Evolutionary conservation across 176 grass and related monocot species (phyloP), one percentile per base, ranked within the genome.

Genomic region (Raddia guianensis): DNA sequence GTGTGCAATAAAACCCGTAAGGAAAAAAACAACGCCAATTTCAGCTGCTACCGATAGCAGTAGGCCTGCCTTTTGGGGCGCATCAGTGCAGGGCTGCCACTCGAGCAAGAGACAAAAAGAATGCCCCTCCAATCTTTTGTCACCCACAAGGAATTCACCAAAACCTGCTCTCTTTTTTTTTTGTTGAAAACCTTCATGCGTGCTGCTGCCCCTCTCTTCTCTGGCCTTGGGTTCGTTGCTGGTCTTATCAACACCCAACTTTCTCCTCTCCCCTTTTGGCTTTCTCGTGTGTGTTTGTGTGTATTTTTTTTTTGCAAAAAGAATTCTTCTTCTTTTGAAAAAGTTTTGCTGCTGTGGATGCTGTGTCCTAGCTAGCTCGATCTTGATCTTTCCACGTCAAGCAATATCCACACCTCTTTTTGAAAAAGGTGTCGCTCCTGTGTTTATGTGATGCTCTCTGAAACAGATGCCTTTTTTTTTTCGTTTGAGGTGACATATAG

Each of bases 41-140:
- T 52, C 4, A 40, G 37, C 55, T 16, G 68, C 79, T 15, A n/a
- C 20, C 3, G 46, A 7, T 33, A 6, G 55, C 55, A 13, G 37
- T 81, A 81, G 82, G 18, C 56, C 58, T 71, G 72, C 42, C n/a
- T 66, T 81, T 77, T 58, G 61, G 87, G 83, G 87, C 43, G 72
- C 83, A 85, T 13, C 3, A 18, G 35, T 40, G 58, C 57, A 66
- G 49, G 2, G 62, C 40, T 89, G 82, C 72, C 58, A 32, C 87
- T 67, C 72, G 3, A 60, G 51, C 56, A 60, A 59, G 59, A 82
- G 66, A 89, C 87, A 89, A 66, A 82, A 81, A 13, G 21, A 65
- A 6, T 6, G 18, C 13, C 14, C 87, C 37, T 40, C 37, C 37
- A 48, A 68, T 33, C 70, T 80, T 88, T 79, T 69, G 75, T 75